Evolutionary conservation across 2,329 filamentous ascomycete species (phyloP), one percentile per base, ranked within the genome.

Genomic region (Aschersonia sp.): DNA sequence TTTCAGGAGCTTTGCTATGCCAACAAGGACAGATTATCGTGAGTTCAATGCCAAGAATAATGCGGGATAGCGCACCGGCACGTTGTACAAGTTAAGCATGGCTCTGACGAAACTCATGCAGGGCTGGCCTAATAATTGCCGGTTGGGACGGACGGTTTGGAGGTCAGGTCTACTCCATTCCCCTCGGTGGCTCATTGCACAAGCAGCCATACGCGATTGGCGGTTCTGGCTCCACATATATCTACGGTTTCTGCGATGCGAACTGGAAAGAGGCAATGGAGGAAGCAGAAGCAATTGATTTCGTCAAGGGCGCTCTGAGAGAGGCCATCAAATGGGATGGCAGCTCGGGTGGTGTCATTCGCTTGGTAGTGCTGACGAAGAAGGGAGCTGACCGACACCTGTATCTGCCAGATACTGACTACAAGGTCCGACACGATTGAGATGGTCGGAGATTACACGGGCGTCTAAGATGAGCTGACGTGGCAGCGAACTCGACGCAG

Each of bases 301-400:
- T 98, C 60, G 92, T 98, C 64, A 96, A 95, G 72, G 84, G 81
- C 44, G 83, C 92, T 33, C 72, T 98, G 62, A 73, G 79, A 60
- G 90, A 98, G 74, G 92, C 92, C 12, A 97, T 98, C 76, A 95
- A 95, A 71, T 98, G 92, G 92, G 92, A 98, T 64, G 92, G 92
- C 54, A 96, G 89, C 72, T 97, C 92, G 4, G 92, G 92, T 55
- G 92, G 92, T 70, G 92, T 98, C 51, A 98, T 98, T 60, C 81
- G 92, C 57, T 87, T 98, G 86, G 90, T 97, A 52, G 92, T 98
- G 50, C 70, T 98, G 68, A 98, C 90, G 53, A 81, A 81, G 59
- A 80, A 85, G 62, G 92, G 92, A 37, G 89, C 90, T 6, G 81
- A 92, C 68, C 80, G 92, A 69, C 92, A 97, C 72, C 69, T 98